A percentile compares a stretch with the other conserved stretches of the same genome.
phyloP scores from a whole-genome alignment of 208 protist species.

The Leishmania guyanensis region DNA sequence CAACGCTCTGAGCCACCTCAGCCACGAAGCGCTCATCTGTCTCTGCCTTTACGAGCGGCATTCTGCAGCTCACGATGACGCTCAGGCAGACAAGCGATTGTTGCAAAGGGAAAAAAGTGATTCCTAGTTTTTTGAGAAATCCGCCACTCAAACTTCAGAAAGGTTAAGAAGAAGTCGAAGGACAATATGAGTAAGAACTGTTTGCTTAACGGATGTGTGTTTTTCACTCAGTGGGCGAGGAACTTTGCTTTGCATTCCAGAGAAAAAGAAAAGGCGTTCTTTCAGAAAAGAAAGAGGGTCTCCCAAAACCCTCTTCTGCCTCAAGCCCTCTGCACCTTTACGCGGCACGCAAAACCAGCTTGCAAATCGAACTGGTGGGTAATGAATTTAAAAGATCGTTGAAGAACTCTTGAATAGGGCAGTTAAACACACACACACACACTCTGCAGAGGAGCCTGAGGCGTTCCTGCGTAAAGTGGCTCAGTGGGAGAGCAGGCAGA shows the following conservation, averaged over 20 bases:
- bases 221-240: neutral
- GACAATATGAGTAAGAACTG: neutral
- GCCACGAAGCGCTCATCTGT: constrained; percentile 54
- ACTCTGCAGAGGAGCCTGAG: neutral
- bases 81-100: neutral
- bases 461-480: neutral
- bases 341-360: neutral
- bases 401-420: neutral
- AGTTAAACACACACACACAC: neutral
- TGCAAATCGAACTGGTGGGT: neutral
- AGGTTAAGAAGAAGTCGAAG: neutral
- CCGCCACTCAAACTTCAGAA: neutral
- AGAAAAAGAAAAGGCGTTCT: neutral
- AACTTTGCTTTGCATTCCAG: neutral
- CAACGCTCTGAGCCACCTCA: constrained; percentile 40
- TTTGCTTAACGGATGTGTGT: neutral
- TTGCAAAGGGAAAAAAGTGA: neutral
- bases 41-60: constrained; percentile 51
- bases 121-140: neutral
- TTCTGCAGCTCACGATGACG: constrained; percentile 6
- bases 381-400: neutral
- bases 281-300: neutral
- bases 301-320: neutral
- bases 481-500: neutral
- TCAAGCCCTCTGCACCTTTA: neutral